A percentile compares a stretch with the other conserved stretches of the same genome.
These are phyloP conservation scores for Alternaria novae-zelandiae DNA, from an alignment of 2,329 filamentous ascomycete species.

Conservation along the genomic window DNA sequence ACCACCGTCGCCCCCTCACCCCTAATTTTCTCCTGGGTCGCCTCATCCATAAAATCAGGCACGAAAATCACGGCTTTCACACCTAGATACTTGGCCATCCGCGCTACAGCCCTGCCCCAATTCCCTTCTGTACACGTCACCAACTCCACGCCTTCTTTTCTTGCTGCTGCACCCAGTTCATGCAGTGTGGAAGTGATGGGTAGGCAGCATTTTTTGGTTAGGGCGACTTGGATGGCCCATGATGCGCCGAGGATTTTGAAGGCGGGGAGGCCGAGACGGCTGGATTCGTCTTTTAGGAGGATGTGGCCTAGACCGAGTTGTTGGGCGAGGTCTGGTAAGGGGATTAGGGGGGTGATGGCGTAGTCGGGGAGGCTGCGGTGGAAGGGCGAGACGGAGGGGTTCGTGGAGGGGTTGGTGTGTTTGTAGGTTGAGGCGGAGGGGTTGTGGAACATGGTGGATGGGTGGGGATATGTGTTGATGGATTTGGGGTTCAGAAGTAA, in stretches of 20 bases:
- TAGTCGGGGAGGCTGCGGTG: slow-evolving; percentile 66
- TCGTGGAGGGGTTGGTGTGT: slow-evolving; percentile 15
- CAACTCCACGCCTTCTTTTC: slow-evolving; percentile 49
- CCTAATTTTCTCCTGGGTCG: slow-evolving; percentile 62
- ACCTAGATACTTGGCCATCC: slow-evolving; percentile 68
- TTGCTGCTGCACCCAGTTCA: slow-evolving; percentile 48
- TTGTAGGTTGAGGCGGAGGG: slow-evolving; percentile 31
- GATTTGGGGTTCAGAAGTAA: not conserved
- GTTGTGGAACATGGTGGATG: slow-evolving; percentile 33
- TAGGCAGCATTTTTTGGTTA: slow-evolving; percentile 56
- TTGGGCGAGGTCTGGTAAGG: slow-evolving; percentile 61
- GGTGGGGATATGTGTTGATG: not conserved
- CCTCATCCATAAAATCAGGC: slow-evolving; percentile 62
- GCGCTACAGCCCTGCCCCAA: slow-evolving; percentile 74
- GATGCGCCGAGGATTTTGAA: slow-evolving; percentile 85
- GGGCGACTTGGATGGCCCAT: slow-evolving; percentile 70
- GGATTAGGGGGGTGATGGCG: slow-evolving; percentile 60
- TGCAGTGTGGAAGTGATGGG: slow-evolving; percentile 53
- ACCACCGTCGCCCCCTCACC: slow-evolving; percentile 68
- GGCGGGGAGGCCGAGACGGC: slow-evolving; percentile 70
- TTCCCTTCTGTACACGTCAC: slow-evolving; percentile 78
- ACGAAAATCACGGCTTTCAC: slow-evolving; percentile 68
- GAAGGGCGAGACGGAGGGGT: slow-evolving; percentile 51
- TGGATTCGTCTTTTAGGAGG: slow-evolving; percentile 73
- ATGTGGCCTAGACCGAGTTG: slow-evolving; percentile 62